Base-by-base conservation (phyloP, 805 yeast species). In the Deakozyma indianensis region DNA sequence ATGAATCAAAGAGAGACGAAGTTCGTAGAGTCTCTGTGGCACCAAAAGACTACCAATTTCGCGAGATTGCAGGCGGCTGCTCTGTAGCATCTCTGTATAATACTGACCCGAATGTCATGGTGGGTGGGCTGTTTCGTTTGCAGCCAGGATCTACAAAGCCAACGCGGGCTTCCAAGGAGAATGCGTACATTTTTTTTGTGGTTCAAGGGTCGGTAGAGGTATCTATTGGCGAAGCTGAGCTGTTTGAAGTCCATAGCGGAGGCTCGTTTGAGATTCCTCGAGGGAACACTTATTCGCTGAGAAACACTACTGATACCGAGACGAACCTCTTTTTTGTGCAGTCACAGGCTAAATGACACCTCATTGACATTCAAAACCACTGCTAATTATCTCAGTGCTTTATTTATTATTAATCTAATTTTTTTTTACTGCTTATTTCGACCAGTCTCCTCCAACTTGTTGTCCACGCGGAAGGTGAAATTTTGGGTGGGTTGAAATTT, bases 41-140 rank as follows among this genome's bases (percentile, higher is more conserved):
- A n/a, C 38, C 38, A 9, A 32, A 32, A n/a, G 38, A 32, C 38
- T 32, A 32, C 16, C 38, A 32, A n/a, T 32, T 32, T n/a, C 11
- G 38, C 7, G 38, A 32, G 7, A 5, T 32, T 11, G 20, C 9
- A n/a, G 38, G 38, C 16, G 38, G 38, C 9, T 32, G 38, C 38
- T 32, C 38, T 11, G 38, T 32, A 9, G 38, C 38, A 32, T 14
- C 38, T 9, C 38, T 32, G 11, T 32, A 32, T 20, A 32, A 32
- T 20, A 7, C 9, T 9, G 38, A 32, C 18, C 9, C 9, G 9
- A 14, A 14, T 7, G 9, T 32, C 18, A 32, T 32, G 38, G 38
- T 32, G 9, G 38, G 38, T 20, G 38, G 38, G 16, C 7, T 32
- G 7, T 9, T 32, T 20, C 5, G 4, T 5, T n/a, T 32, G 18